These are phyloP conservation scores for Cladosporium sp. DNA, from an alignment of 2,329 filamentous ascomycete genomes.

Conservation along the genomic window DNA sequence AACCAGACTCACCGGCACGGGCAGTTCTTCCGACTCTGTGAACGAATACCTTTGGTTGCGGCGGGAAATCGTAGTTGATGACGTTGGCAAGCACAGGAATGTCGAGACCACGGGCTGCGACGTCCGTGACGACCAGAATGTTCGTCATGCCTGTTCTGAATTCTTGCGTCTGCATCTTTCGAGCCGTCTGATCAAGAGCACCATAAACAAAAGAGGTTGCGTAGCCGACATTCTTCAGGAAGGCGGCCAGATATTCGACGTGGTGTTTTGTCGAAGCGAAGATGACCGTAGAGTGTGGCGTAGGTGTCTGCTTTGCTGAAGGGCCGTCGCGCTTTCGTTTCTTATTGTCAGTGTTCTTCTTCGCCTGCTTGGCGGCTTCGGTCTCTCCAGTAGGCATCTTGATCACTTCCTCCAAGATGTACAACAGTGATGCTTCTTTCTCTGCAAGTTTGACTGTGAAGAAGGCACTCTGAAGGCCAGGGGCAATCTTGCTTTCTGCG, in stretches of 20 bases:
- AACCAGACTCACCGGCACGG: constrained; percentile 83
- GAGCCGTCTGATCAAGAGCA: constrained; percentile 85
- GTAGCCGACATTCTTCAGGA: constrained; percentile 79
- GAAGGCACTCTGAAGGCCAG: constrained; percentile 91
- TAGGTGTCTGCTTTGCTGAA: constrained; percentile 62
- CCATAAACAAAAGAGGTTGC: constrained; percentile 92
- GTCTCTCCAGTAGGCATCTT: constrained; percentile 72
- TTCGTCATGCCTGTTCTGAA: constrained; percentile 81
- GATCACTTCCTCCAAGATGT: constrained; percentile 86
- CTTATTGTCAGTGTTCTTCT: constrained; percentile 48
- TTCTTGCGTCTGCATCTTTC: constrained; percentile 84
- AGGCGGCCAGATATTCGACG: constrained; percentile 79
- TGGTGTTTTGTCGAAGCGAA: constrained; percentile 96
- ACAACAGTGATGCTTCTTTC: constrained; percentile 85
- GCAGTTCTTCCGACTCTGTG: constrained; percentile 95
- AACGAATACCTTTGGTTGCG: constrained; percentile 93
- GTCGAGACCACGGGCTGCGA: constrained; percentile 95
- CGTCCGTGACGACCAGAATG: constrained; percentile 91
- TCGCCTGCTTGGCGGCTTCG: constrained; percentile 41
- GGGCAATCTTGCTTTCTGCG: constrained; percentile 91
- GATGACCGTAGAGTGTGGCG: constrained; percentile 86
- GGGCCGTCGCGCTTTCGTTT: constrained; percentile 64
- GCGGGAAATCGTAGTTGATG: constrained; percentile 97
- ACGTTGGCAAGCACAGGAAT: constrained; percentile 94
- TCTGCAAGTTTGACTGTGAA: constrained; percentile 89